phyloP scores from a whole-genome alignment of 2,329 filamentous ascomycete species.

The Diplodia corticola region DNA sequence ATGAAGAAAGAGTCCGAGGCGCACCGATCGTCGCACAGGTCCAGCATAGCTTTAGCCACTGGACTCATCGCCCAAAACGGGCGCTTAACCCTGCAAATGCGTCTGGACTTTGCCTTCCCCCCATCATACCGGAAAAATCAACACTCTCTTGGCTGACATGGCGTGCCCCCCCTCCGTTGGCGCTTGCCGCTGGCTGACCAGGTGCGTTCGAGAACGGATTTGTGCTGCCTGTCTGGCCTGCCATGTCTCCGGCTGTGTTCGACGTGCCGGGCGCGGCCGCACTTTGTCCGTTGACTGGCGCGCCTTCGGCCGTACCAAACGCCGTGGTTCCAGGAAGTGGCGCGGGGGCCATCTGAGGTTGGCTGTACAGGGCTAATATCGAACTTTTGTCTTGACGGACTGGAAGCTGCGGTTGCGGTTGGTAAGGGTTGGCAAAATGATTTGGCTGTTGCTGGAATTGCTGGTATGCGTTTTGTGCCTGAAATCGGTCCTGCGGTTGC shows the following conservation, averaged over 20 bases:
- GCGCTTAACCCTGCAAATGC: slow-evolving; percentile 76
- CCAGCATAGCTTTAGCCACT: not conserved
- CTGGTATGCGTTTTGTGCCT: slow-evolving; percentile 22
- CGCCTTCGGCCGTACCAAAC: slow-evolving; percentile 26
- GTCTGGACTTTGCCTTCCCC: slow-evolving; percentile 73
- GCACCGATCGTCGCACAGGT: not conserved
- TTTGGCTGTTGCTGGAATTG: slow-evolving; percentile 36
- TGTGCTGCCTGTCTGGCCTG: slow-evolving; percentile 45
- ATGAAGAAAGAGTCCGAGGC: not conserved
- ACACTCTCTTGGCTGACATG: slow-evolving; percentile 71
- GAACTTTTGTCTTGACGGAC: slow-evolving; percentile 66
- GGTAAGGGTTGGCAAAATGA: slow-evolving; percentile 36
- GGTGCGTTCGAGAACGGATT: slow-evolving; percentile 55
- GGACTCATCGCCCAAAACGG: slow-evolving; percentile 5
- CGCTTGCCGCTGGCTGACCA: slow-evolving; percentile 25
- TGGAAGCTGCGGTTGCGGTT: slow-evolving; percentile 38
- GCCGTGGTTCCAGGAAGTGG: slow-evolving; percentile 34
- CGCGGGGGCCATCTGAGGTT: slow-evolving; percentile 55
- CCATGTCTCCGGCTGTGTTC: slow-evolving; percentile 14
- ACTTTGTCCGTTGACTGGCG: slow-evolving; percentile 35
- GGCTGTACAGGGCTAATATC: slow-evolving; percentile 74
- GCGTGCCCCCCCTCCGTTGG: slow-evolving; percentile 33
- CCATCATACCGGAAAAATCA: slow-evolving; percentile 60
- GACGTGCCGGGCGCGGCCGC: slow-evolving; percentile 40
- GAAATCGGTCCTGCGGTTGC: slow-evolving; percentile 23